phyloP scores from a whole-genome alignment of 106 monocot genomes.

The Apostasia ramifera region DNA sequence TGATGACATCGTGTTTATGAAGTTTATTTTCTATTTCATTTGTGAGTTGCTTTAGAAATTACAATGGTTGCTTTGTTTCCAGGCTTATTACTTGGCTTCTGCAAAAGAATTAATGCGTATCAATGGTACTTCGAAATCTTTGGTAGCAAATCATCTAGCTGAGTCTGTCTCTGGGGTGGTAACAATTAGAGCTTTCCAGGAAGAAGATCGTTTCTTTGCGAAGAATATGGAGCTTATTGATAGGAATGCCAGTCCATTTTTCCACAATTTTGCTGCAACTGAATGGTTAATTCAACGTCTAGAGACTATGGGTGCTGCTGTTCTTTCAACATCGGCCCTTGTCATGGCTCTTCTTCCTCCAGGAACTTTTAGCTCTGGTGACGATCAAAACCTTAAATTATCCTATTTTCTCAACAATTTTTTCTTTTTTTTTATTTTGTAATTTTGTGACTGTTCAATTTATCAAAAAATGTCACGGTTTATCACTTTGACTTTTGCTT shows the following conservation, averaged over 20 bases:
- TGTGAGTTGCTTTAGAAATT: slow-evolving; percentile 1
- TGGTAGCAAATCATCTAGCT: slow-evolving; percentile 80
- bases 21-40: not conserved
- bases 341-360: slow-evolving; percentile 53
- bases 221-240: slow-evolving; percentile 59
- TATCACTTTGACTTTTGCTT: no score
- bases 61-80: not conserved
- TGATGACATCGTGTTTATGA: not conserved
- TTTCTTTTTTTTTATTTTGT: not conserved
- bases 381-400: slow-evolving; percentile 6
- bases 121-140: slow-evolving; percentile 92
- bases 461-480: no score
- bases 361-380: slow-evolving; percentile 85
- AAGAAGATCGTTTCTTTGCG: slow-evolving; percentile 56
- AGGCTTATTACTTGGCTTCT: slow-evolving; percentile 84
- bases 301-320: slow-evolving; percentile 76
- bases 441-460: no score
- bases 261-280: slow-evolving; percentile 66
- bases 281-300: slow-evolving; percentile 84
- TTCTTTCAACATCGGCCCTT: slow-evolving; percentile 80
- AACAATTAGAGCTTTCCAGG: slow-evolving; percentile 79
- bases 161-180: slow-evolving; percentile 77
- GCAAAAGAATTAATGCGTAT: slow-evolving; percentile 95
- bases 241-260: slow-evolving; percentile 71
- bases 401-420: not conserved